Evolutionary conservation across 805 yeast species (phyloP).

Genomic region (Candida cerambycidarum): DNA sequence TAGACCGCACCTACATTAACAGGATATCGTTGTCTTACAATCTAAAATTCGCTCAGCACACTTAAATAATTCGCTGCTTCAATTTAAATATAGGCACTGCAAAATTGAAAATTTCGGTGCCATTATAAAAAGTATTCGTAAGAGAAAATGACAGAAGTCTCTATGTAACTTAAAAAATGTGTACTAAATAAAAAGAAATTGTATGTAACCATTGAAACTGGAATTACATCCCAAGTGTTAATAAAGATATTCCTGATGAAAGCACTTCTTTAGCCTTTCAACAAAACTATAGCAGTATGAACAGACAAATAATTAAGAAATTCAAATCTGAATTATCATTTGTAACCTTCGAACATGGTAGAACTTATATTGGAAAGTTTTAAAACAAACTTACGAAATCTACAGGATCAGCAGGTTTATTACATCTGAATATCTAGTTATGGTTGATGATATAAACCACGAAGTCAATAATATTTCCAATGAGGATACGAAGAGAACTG

Average conservation of each 20-base stretch:
- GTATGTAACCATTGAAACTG: too few relatives aligned
- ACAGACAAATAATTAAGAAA: neutral
- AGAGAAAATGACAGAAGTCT: slow-evolving; percentile 8
- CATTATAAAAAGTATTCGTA: slow-evolving; percentile 4
- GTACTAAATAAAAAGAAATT: slow-evolving; percentile 6
- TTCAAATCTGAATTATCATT: neutral
- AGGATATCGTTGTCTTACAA: slow-evolving; percentile 7
- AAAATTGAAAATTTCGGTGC: slow-evolving; percentile 9
- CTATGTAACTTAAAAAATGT: slow-evolving; percentile 7
- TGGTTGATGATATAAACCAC: neutral
- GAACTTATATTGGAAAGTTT: neutral
- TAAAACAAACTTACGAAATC: neutral
- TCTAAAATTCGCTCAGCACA: slow-evolving; percentile 10
- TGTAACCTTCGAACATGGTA: neutral
- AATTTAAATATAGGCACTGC: slow-evolving; percentile 5
- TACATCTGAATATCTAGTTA: neutral
- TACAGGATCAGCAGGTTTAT: neutral
- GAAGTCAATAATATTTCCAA: neutral
- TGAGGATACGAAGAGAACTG: neutral
- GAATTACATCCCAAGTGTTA: too few relatives aligned
- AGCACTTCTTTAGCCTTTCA: too few relatives aligned
- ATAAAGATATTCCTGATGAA: too few relatives aligned
- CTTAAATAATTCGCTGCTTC: slow-evolving; percentile 8
- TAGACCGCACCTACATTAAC: slow-evolving; percentile 7
- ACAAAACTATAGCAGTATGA: neutral